A percentile compares a stretch with the other conserved stretches of the same genome.
Conservation (phyloP, 2,329 filamentous ascomycete genomes). For the Raffaelea deltoideospora region DNA sequence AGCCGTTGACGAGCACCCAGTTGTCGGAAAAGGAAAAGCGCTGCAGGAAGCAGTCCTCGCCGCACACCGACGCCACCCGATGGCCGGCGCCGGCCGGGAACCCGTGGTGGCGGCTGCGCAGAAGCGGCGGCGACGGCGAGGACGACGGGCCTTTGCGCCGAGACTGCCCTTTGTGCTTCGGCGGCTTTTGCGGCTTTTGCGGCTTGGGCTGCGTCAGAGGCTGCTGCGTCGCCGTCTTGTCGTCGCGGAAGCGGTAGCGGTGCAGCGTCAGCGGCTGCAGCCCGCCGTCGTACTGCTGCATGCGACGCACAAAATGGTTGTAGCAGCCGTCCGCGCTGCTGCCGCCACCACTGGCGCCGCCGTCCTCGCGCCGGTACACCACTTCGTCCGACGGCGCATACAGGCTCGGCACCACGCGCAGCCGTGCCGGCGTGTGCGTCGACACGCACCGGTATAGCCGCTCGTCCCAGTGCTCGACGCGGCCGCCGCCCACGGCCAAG, state of each 20-base stretch:
- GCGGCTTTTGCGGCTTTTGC: no score
- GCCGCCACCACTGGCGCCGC: constrained; percentile 5
- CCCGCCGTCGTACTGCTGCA: constrained; percentile 20
- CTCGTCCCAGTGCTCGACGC: constrained; percentile 22
- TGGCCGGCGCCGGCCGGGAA: constrained; percentile 26
- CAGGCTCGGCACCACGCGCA: constrained; percentile 27
- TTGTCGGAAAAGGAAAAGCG: constrained; percentile 28
- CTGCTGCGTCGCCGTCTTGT: no score
- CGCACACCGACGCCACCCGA: constrained; percentile 25
- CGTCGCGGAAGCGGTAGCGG: constrained; percentile 20
- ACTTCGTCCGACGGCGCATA: constrained; percentile 22
- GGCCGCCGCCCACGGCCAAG: constrained; percentile 3
- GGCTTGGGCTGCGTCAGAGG: no score
- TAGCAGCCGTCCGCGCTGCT: no score
- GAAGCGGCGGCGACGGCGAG: no score
- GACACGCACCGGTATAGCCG: constrained; percentile 25
- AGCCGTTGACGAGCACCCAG: constrained; percentile 32
- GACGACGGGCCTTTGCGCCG: no score
- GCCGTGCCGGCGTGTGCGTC: constrained; percentile 16
- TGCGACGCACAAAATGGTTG: constrained; percentile 12
- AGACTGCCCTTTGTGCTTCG: no score
- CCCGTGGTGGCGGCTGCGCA: constrained; percentile 21
- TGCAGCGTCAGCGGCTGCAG: constrained; percentile 25
- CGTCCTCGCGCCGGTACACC: constrained; percentile 13
- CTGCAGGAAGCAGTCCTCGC: constrained; percentile 31